Evolutionary conservation across 148 eudicot species (phyloP), one percentile per base, ranked within the genome.

Genomic region (Polygonum aviculare): DNA sequence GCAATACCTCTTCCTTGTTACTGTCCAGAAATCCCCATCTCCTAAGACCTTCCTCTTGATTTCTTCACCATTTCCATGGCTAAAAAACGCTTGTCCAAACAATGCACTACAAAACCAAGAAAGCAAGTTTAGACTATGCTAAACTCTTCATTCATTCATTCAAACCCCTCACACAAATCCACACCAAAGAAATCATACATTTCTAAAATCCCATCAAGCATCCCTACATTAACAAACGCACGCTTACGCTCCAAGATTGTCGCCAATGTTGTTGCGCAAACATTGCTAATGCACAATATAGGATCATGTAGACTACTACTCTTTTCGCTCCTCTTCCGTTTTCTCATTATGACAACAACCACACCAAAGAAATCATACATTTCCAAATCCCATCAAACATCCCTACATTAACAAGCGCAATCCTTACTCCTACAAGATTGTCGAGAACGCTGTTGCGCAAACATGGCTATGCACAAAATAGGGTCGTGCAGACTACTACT

Each of bases 1-100:
- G 57, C 57, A 35, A 59, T 59, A 59, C 67, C 35, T 59, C 14
- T 59, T 22, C 67, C 36, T 22, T 31, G 67, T 59, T 35, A 65
- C 70, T 65, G 70, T 65, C 70, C 69, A 63, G 69, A 59, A 59
- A 59, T 59, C 12, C 36, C 67, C 67, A 59, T 59, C 19, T 55
- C 22, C 9, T 12, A 59, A 59, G 36, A 63, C 33, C 18, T 33
- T 19, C 39, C 15, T 10, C 39, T 63, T 21, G 67, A 19, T 60
- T 22, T 63, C 18, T 33, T 63, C 8, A 63, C 40, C 39, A 31
- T 63, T 31, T 26, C 31, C 31, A 63, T 63, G 12, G 6, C 69
- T 11, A 33, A 63, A 63, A 33, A 63, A 63, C 14, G 40, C 70
- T 12, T 65, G n/a, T 8, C 70, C 14, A 15, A 36, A 65, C 70